A percentile compares a stretch with the other conserved stretches of the same genome.
phyloP scores from a whole-genome alignment of 768 basidiomycete genomes.

The Ramaria sp. region DNA sequence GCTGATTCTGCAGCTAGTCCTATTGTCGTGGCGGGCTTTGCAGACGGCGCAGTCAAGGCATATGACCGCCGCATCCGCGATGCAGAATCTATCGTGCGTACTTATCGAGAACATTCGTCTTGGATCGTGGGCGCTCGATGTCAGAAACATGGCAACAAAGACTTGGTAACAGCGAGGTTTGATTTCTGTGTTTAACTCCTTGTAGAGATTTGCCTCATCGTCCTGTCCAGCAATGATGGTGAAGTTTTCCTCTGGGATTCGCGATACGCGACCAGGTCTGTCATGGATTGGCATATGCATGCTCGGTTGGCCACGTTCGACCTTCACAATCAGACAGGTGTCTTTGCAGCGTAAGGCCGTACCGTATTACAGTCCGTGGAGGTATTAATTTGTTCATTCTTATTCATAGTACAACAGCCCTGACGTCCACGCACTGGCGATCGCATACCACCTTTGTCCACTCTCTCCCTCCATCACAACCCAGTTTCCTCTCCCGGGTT shows the following conservation, averaged over 20 bases:
- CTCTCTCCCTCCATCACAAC: slow-evolving; percentile 32
- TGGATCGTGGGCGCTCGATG: slow-evolving; percentile 91
- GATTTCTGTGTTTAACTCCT: slow-evolving; percentile 14
- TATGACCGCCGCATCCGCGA: slow-evolving; percentile 87
- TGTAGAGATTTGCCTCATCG: background rate
- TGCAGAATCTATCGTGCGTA: slow-evolving; percentile 71
- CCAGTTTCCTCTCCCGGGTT: slow-evolving; percentile 31
- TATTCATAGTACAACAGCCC: slow-evolving; percentile 41
- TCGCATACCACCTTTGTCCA: slow-evolving; percentile 43
- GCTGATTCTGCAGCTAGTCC: slow-evolving; percentile 69
- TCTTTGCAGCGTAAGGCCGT: slow-evolving; percentile 74
- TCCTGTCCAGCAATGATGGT: slow-evolving; percentile 59
- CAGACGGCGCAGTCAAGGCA: slow-evolving; percentile 79
- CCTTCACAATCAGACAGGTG: slow-evolving; percentile 69
- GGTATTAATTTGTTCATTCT: background rate
- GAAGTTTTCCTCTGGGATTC: slow-evolving; percentile 89
- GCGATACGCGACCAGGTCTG: slow-evolving; percentile 47
- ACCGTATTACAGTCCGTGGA: background rate
- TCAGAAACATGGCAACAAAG: slow-evolving; percentile 56
- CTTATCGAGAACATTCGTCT: slow-evolving; percentile 64
- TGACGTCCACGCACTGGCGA: slow-evolving; percentile 50
- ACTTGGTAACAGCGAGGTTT: slow-evolving; percentile 82
- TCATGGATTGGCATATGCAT: slow-evolving; percentile 53
- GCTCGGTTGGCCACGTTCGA: slow-evolving; percentile 78
- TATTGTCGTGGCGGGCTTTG: slow-evolving; percentile 84